A percentile compares a stretch with the other conserved stretches of the same genome.
Evolutionary conservation across 169 alveolate genomes (phyloP).

Genomic region (Babesia bigemina): DNA sequence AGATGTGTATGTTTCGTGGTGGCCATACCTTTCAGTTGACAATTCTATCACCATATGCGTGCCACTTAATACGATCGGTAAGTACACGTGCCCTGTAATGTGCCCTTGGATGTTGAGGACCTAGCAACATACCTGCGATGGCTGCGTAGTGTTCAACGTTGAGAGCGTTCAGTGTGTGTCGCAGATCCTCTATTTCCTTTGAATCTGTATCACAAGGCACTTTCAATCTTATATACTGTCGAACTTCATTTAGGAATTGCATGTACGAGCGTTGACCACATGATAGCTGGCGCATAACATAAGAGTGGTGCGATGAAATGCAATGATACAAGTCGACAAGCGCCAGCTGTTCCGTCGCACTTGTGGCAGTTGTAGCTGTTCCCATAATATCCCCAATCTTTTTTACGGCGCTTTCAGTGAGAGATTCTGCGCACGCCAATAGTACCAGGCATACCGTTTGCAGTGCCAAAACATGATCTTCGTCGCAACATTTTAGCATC

Average conservation of each 20-base stretch:
- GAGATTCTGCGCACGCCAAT: not conserved
- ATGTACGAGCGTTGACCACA: slow-evolving; percentile 16
- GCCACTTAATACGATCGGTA: slow-evolving; percentile 36
- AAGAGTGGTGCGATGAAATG: slow-evolving; percentile 4
- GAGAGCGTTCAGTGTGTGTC: slow-evolving; percentile 20
- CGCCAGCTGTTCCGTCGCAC: slow-evolving; percentile 20
- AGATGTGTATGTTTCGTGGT: not conserved
- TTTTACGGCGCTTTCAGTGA: not conserved
- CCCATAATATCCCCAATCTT: slow-evolving; percentile 12
- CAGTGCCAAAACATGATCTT: slow-evolving; percentile 5
- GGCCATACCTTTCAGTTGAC: slow-evolving; percentile 21
- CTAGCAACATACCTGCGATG: slow-evolving; percentile 39
- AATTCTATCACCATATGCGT: slow-evolving; percentile 35
- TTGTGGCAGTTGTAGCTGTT: slow-evolving; percentile 5
- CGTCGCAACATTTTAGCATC: not conserved
- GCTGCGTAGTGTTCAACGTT: slow-evolving; percentile 37
- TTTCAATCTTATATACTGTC: slow-evolving; percentile 25
- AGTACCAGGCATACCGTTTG: slow-evolving; percentile 13
- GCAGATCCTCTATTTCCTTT: not conserved
- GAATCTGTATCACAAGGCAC: slow-evolving; percentile 30
- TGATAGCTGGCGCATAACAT: not conserved
- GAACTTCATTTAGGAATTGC: slow-evolving; percentile 33
- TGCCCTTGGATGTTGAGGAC: not conserved
- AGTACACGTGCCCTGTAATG: slow-evolving; percentile 53
- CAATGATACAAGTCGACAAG: slow-evolving; percentile 19